A percentile compares a stretch with the other conserved stretches of the same genome.
These are phyloP conservation scores for Termitomyces sp. DNA, from an alignment of 768 basidiomycete species.

Conservation along the genomic window DNA sequence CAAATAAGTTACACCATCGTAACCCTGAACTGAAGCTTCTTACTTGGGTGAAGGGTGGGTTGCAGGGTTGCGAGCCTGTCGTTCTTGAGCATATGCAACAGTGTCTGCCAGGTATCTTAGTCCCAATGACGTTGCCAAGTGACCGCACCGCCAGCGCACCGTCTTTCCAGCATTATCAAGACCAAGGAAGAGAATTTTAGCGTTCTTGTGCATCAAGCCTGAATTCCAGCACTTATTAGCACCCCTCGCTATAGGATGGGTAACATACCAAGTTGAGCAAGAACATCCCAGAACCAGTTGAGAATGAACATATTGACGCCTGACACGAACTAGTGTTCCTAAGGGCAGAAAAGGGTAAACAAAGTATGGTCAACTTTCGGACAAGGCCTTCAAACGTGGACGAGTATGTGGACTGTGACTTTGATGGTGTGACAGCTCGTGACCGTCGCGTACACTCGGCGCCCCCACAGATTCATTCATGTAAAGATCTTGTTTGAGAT, in stretches of 20 bases:
- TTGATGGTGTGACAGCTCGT: conserved; percentile 2
- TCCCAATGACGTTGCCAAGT: background rate
- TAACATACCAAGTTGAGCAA: conserved; percentile 81
- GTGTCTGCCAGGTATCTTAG: conserved; percentile 49
- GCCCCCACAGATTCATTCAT: background rate
- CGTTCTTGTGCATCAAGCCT: conserved; percentile 96
- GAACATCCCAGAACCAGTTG: conserved; percentile 97
- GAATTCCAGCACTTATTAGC: background rate
- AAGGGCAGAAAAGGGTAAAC: conserved; percentile 7
- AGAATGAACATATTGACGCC: conserved; percentile 63
- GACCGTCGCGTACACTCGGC: background rate
- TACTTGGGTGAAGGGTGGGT: conserved; percentile 97
- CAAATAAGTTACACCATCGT: conserved; percentile 5
- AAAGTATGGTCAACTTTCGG: conserved; percentile 3
- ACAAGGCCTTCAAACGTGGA: conserved; percentile 10
- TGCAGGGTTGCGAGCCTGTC: conserved; percentile 96
- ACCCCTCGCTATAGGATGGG: background rate
- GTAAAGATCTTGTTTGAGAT: background rate
- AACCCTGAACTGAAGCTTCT: conserved; percentile 19
- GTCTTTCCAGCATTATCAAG: conserved; percentile 99
- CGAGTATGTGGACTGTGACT: conserved; percentile 11
- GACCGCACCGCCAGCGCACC: conserved; percentile 38
- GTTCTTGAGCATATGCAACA: conserved; percentile 99
- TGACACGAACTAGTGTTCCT: conserved; percentile 14
- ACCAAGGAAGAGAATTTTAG: conserved; percentile 98